Conservation (phyloP, 2,329 filamentous ascomycete genomes). For the Phoma sp. region DNA sequence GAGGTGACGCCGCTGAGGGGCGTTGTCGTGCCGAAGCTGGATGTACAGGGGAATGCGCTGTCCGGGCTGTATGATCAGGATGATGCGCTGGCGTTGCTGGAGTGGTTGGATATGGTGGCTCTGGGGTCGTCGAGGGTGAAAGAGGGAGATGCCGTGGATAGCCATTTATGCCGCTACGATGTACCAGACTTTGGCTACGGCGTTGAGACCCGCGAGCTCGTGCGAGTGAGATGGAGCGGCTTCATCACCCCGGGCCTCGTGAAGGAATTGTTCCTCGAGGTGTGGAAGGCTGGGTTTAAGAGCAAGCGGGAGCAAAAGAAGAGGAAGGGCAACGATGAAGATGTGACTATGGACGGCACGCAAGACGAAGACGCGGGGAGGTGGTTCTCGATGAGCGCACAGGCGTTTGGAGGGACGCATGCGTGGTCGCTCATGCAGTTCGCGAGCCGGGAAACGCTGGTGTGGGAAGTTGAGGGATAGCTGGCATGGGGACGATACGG, state of each 20-base stretch:
- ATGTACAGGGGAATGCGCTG: conserved; percentile 16
- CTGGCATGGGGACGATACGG: too few relatives aligned
- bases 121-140: conserved; percentile 70
- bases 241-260: conserved; percentile 51
- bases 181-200: conserved; percentile 56
- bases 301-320: conserved; percentile 19
- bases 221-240: conserved; percentile 53
- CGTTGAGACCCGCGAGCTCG: conserved; percentile 32
- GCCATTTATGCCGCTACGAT: conserved; percentile 73
- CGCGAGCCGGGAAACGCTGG: conserved; percentile 40
- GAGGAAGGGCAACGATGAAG: conserved; percentile 12
- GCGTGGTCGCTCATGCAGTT: conserved; percentile 46
- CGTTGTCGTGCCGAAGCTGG: conserved; percentile 40
- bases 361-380: conserved; percentile 16
- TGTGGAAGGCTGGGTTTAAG: conserved; percentile 30
- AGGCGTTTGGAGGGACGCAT: conserved; percentile 36
- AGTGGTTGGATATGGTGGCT: conserved; percentile 76
- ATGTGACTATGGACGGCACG: too few relatives aligned
- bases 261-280: conserved; percentile 34
- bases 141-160: conserved; percentile 67
- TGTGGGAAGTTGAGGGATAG: conserved; percentile 39
- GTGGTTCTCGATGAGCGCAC: conserved; percentile 44
- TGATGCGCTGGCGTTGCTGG: conserved; percentile 71
- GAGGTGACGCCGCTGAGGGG: conserved; percentile 30
- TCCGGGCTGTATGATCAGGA: conserved; percentile 62